phyloP scores from a whole-genome alignment of 2,329 filamentous ascomycete species.

The Tolypocladium nubicola region DNA sequence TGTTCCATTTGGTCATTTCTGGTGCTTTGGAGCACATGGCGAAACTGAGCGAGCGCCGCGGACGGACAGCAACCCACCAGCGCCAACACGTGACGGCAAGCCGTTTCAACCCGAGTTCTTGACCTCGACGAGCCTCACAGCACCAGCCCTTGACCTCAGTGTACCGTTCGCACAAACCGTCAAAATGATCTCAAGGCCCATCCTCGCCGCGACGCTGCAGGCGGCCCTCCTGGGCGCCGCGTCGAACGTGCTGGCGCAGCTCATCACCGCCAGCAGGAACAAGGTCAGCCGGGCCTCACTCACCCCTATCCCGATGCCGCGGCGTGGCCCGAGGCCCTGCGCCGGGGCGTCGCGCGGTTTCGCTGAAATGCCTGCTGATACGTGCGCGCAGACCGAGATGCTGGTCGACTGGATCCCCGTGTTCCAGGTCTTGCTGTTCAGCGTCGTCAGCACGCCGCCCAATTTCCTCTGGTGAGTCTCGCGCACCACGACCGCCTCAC shows the following conservation, averaged over 20 bases:
- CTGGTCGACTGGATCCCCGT: slow-evolving; percentile 56
- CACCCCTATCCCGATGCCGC: not conserved
- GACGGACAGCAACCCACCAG: not conserved
- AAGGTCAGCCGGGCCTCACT: slow-evolving; percentile 36
- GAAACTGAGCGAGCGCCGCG: not conserved
- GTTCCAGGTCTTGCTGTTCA: slow-evolving; percentile 68
- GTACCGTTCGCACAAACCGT: not conserved
- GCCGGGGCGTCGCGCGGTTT: not conserved
- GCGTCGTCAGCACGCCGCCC: slow-evolving; percentile 62
- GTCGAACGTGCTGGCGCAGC: slow-evolving; percentile 66
- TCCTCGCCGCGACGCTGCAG: slow-evolving; percentile 53
- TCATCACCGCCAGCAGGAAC: slow-evolving; percentile 50
- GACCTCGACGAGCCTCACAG: not conserved
- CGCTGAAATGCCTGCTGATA: not conserved
- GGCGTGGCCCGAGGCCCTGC: not conserved
- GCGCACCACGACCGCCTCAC: not conserved
- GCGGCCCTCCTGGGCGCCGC: slow-evolving; percentile 52
- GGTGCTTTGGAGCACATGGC: not conserved
- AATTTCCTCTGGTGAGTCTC: slow-evolving; percentile 68
- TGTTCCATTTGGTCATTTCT: too few relatives aligned
- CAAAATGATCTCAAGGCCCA: slow-evolving; percentile 29
- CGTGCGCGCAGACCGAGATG: not conserved
- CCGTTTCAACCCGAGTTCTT: not conserved
- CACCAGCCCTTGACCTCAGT: not conserved
- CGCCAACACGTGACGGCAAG: not conserved